phyloP scores from a whole-genome alignment of 768 basidiomycete genomes.

The Amanita inopinata region DNA sequence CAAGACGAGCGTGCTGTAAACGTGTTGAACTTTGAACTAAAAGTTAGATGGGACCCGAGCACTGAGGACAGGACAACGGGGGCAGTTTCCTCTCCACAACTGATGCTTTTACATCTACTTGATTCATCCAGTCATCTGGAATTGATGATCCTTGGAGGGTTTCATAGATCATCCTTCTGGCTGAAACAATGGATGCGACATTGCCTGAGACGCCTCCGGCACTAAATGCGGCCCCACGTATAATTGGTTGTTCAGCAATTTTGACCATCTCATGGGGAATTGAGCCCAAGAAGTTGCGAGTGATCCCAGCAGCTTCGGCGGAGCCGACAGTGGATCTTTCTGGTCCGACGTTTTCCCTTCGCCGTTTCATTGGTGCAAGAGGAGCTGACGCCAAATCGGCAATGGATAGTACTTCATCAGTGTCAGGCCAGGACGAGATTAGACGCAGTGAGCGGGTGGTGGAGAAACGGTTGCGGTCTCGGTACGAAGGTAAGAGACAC shows the following conservation, averaged over 20 bases:
- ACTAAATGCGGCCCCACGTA: slow-evolving; percentile 30
- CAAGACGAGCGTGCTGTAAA: too few relatives aligned
- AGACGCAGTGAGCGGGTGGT: slow-evolving; percentile 18
- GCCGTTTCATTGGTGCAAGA: slow-evolving; percentile 10
- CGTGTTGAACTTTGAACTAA: too few relatives aligned
- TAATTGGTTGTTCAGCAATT: slow-evolving; percentile 43
- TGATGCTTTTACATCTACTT: slow-evolving; percentile 10
- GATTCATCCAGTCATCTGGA: slow-evolving; percentile 33
- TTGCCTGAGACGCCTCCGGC: slow-evolving; percentile 43
- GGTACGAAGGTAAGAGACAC: slow-evolving; percentile 26
- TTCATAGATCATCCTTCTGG: slow-evolving; percentile 37
- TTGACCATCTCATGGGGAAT: slow-evolving; percentile 31
- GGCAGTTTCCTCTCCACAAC: slow-evolving; percentile 18
- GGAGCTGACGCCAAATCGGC: slow-evolving; percentile 1
- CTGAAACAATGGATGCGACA: slow-evolving; percentile 32
- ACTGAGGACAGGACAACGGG: slow-evolving; percentile 31
- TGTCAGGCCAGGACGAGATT: slow-evolving; percentile 28
- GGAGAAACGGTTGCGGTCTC: slow-evolving; percentile 11
- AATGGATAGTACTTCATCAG: slow-evolving; percentile 19
- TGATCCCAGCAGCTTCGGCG: neutral
- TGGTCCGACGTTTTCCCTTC: neutral
- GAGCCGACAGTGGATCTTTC: neutral
- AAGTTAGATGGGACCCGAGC: slow-evolving; percentile 32
- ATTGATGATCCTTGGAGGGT: slow-evolving; percentile 22
- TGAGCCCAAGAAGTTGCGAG: slow-evolving; percentile 7